Base-by-base conservation (phyloP, 495 filamentous ascomycete genomes). In the Xylaria nigripes region DNA sequence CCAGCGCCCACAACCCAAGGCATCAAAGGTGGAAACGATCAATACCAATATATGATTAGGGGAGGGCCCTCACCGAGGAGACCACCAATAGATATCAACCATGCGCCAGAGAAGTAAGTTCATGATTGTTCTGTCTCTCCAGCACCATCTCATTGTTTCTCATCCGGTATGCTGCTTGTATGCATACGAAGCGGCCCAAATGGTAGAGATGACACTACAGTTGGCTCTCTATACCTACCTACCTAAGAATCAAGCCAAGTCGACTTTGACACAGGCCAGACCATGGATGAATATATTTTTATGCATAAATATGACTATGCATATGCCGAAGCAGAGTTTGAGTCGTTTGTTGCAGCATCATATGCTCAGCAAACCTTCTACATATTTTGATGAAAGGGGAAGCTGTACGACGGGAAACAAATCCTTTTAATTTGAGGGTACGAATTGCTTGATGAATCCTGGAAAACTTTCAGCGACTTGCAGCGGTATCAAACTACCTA, bases 1-100 rank as follows among this genome's bases (percentile, higher is more conserved):
- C 6, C 45, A 24, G 54, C 57, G 10, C 44, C 36, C 30, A 13
- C 40, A 44, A 24, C 45, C 29, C 56, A 48, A 13, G 52, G 61
- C 25, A 45, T 67, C 53, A 57, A 56, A 15, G 64, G 64, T 27
- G 64, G 64, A 32, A 62, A 67, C 16, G 45, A 32, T 29, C 52
- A 57, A 45, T 67, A 67, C 47, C 59, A 60, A 48, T 67, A 67
- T 56, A 56, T 59, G 0, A 57, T 67, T 19, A 56, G 43, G 58
- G 64, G 61, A 45, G 64, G 64, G 12, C 54, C 56, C 43, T 29
- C 64, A 44, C 59, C 61, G 41, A 52, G 38, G 16, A 50, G 56
- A 27, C 56, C 56, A 24, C 32, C 55, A 21, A 61, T 47, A 42
- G 57, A 64, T 13, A 40, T 54, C 40, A 42, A 51, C 23, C 8